A percentile compares a stretch with the other conserved stretches of the same genome.
These are phyloP conservation scores for Xerocomus amazonicus DNA, from an alignment of 1,284 basidiomycete species.

Conservation along the genomic window DNA sequence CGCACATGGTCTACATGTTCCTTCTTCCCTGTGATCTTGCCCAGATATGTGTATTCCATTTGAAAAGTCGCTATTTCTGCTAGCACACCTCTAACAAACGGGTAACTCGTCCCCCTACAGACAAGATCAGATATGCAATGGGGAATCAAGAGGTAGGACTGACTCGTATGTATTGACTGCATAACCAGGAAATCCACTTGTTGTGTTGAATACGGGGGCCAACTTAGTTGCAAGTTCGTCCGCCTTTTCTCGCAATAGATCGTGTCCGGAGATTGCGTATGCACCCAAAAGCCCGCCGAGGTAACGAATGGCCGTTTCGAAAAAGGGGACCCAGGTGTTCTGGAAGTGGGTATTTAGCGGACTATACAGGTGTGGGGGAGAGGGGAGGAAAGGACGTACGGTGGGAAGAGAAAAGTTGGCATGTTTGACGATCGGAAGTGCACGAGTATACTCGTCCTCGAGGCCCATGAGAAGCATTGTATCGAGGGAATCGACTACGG, in stretches of 20 bases:
- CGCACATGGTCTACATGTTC: conserved; percentile 45
- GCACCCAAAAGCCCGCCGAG: too few relatives aligned
- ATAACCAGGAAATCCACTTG: conserved; percentile 47
- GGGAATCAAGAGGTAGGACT: conserved; percentile 9
- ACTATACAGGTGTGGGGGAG: too few relatives aligned
- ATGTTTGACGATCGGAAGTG: conserved; percentile 62
- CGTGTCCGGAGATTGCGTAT: too few relatives aligned
- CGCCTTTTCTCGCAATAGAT: too few relatives aligned
- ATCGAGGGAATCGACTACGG: too few relatives aligned
- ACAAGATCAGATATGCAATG: too few relatives aligned
- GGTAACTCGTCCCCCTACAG: neutral
- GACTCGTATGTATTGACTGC: conserved; percentile 47
- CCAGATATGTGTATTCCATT: conserved; percentile 56
- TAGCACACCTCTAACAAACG: conserved; percentile 33
- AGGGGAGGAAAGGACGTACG: conserved; percentile 17
- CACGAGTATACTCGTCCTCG: conserved; percentile 70
- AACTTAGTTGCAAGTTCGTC: conserved; percentile 41
- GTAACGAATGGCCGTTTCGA: too few relatives aligned
- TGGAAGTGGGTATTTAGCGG: conserved; percentile 10
- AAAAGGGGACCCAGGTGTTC: conserved; percentile 46
- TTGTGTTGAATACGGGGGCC: conserved; percentile 41
- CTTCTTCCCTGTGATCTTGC: conserved; percentile 51
- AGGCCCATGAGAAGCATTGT: conserved; percentile 71
- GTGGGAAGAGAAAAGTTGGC: conserved; percentile 55
- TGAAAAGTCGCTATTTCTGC: conserved; percentile 57